A percentile compares a stretch with the other conserved stretches of the same genome.
phyloP scores from a whole-genome alignment of 1,139 yeast genomes.

The Saccharomyces hybrid region DNA sequence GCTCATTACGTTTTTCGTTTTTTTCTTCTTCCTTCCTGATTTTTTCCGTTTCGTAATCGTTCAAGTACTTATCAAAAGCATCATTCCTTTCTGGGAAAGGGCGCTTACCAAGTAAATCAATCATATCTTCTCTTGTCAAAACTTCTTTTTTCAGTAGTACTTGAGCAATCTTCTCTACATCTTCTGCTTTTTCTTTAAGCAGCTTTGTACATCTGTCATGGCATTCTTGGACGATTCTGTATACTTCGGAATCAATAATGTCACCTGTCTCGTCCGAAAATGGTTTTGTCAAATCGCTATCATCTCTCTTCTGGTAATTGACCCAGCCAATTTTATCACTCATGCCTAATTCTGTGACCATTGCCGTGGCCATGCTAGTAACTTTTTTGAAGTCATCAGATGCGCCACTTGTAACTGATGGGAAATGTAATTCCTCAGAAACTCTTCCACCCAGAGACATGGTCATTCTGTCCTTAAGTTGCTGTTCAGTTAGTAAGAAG shows the following conservation, averaged over 20 bases:
- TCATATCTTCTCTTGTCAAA: conserved; percentile 76
- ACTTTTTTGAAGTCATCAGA: conserved; percentile 76
- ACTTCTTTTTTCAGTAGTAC: conserved; percentile 62
- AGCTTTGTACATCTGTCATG: conserved; percentile 46
- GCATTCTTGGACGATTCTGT: conserved; percentile 50
- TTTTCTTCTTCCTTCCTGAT: conserved; percentile 16
- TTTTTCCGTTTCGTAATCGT: conserved; percentile 32
- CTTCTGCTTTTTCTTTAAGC: conserved; percentile 49
- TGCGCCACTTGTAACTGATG: conserved; percentile 76
- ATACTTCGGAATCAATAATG: conserved; percentile 58
- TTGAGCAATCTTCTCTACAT: conserved; percentile 64
- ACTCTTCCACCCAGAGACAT: conserved; percentile 81
- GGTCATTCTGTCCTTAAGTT: conserved; percentile 64
- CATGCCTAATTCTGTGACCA: conserved; percentile 76
- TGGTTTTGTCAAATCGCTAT: conserved; percentile 55
- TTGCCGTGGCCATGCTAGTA: conserved; percentile 67
- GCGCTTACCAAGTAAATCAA: conserved; percentile 61
- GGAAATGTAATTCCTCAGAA: conserved; percentile 67
- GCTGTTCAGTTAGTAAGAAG: conserved; percentile 57
- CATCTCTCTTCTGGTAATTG: conserved; percentile 43
- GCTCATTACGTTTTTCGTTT: conserved; percentile 4
- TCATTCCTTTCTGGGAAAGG: conserved; percentile 74
- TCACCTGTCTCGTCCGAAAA: conserved; percentile 66
- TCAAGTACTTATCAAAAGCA: conserved; percentile 71
- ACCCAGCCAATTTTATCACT: conserved; percentile 60